phyloP scores from a whole-genome alignment of 352 stramenopile species.

The Pythium phragmiticola region DNA sequence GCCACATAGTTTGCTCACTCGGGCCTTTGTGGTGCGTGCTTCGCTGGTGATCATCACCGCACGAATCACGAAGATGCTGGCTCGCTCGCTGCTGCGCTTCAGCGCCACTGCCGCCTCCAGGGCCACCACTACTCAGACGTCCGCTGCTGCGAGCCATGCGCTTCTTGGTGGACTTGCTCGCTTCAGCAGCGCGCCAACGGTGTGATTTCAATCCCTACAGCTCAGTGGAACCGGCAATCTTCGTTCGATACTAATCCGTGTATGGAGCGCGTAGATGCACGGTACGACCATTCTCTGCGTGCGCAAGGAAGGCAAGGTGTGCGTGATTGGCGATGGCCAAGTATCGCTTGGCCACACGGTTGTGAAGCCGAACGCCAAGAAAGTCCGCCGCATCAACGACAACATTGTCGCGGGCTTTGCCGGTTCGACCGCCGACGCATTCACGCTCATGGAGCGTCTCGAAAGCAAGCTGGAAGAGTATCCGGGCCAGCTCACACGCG shows the following conservation, averaged over 20 bases:
- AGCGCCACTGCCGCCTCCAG: constrained; percentile 25
- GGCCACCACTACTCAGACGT: constrained; percentile 13
- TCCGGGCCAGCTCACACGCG: constrained; percentile 94
- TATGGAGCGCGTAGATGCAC: constrained; percentile 67
- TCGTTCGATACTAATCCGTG: background rate
- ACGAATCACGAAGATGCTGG: constrained; percentile 43
- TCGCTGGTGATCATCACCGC: constrained; percentile 23
- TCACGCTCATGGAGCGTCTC: constrained; percentile 98
- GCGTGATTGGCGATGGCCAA: constrained; percentile 98
- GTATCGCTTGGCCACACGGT: constrained; percentile 95
- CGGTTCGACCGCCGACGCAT: constrained; percentile 96
- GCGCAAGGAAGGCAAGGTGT: constrained; percentile 96
- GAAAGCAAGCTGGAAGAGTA: constrained; percentile 99
- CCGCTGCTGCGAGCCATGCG: constrained; percentile 22
- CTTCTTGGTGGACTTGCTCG: constrained; percentile 27
- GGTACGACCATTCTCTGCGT: constrained; percentile 98
- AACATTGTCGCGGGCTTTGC: constrained; percentile 97
- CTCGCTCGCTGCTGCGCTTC: constrained; percentile 58
- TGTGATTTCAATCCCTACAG: constrained; percentile 18
- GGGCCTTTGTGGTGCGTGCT: constrained; percentile 1
- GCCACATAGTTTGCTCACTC: background rate
- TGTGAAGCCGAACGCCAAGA: constrained; percentile 98
- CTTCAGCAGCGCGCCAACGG: constrained; percentile 61
- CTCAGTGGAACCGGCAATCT: background rate
- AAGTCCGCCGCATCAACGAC: constrained; percentile 95